Evolutionary conservation across 208 protist species (phyloP), one percentile per base, ranked within the genome.

Genomic region (Leishmania major): DNA sequence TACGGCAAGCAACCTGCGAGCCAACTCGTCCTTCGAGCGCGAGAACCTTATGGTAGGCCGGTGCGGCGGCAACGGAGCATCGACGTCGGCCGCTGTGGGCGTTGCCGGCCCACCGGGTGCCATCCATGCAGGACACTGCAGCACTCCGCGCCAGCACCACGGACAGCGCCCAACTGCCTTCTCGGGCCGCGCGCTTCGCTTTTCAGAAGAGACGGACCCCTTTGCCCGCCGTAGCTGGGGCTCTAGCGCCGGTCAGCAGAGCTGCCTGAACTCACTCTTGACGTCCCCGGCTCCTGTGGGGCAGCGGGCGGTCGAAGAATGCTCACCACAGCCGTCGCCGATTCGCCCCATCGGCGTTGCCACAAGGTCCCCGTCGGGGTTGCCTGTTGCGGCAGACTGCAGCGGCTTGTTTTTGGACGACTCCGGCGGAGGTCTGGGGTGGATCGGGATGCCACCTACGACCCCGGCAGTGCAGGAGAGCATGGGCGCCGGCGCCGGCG

Each of bases 1-100:
- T 35, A 86, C 83, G 3, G 83, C 83, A 22, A 86, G 77, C 55
- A 86, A 86, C 67, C 37, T 86, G 53, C 83, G 83, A 47, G 78
- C 83, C 62, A 83, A 86, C 78, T 75, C 57, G 3, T 76, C 37
- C 55, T 86, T 83, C 28, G 83, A 86, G 59, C 83, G 74, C n/a
- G 62, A 78, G 10, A 62, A 69, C 37, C 31, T 67, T 4, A 37
- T 35, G 28, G 62, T 59, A 57, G 40, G 35, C 31, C 59, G 45
- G 37, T 25, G 13, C 70, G 13, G 70, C 70, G 28, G 70, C 19
- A 72, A 35, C 45, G 62, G 55, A 1, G 13, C 55, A 43, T 35
- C 51, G 35, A 55, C 69, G 6, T 11, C 69, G 6, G 60, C 77
- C 43, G 37, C 77, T 3, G 51, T 55, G 19, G 62, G 55, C 49